Base-by-base conservation (phyloP, 2,329 filamentous ascomycete species). In the Colletotrichum gigasporum region DNA sequence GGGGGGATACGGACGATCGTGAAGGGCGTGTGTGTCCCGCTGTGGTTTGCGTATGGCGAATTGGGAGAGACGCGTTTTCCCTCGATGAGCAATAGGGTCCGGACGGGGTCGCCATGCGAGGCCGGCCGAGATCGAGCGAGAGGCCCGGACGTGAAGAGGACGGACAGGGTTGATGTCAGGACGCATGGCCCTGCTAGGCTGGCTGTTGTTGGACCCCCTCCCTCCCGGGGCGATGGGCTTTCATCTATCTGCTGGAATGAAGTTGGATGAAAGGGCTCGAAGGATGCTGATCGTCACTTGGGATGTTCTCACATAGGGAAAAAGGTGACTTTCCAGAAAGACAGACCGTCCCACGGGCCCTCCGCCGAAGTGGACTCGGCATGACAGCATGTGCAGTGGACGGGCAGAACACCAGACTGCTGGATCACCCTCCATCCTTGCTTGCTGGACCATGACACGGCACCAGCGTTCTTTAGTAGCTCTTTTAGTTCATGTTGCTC, bases 241-340 rank as follows among this genome's bases (percentile, higher is more conserved):
- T 60, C 61, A 60, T 64, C 48, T 48, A 60, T 42, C 55, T 60
- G 61, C 20, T 54, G 56, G 41, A 64, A 60, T 61, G 32, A 64
- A 16, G 42, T 30, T 60, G 28, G 35, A 60, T 48, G 47, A 64
- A 64, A 44, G 60, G 52, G 45, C 30, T 34, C 18, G 4, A 16
- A 48, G 39, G 32, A 60, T 26, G 61, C 61, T 61, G 61, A 64
- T 64, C 61, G 48, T 64, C 55, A 60, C 61, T 54, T 64, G 41
- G n/a, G n/a, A 48, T 60, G 53, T 48, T 37, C 41, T 47, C 16
- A 18, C 14, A 14, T 48, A 18, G n/a, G 35, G 41, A 30, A 22
- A 45, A 28, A 41, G n/a, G 48, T 26, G n/a, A 60, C 26, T 45
- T 53, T 54, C 32, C 16, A 14, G 22, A 39, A 39, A 52, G 47